Base-by-base conservation (phyloP, 805 yeast species). In the Kuraishia ogatae region DNA sequence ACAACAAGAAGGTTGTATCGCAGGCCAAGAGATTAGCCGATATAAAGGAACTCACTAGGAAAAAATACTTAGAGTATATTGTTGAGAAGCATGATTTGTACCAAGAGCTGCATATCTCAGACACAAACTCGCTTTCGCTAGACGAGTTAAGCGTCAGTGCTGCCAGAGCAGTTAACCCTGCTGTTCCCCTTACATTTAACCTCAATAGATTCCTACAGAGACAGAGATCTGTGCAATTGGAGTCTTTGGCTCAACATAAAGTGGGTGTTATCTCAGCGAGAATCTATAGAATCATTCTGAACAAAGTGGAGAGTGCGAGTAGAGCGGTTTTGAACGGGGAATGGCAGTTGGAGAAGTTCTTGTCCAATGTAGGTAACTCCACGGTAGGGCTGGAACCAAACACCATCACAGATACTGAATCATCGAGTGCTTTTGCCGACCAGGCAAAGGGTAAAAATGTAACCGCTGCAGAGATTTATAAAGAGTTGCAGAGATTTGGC, bases 201-300 rank as follows among this genome's bases (percentile, higher is more conserved):
- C 73, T 87, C 53, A 78, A 81, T 35, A 74, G 94, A 60, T 91
- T 80, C 61, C 75, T 87, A 53, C 85, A 89, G 63, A 70, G 79
- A 39, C 75, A 84, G 62, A 78, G 97, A 60, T 77, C 87, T 11
- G 67, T 72, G 50, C 87, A 87, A 60, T 74, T 94, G 17, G 80
- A 74, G 1, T 80, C 80, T 39, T 76, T 87, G 52, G 87, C 85
- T 15, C 74, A 77, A 29, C 84, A 86, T 50, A 77, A 89, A 54
- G 69, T 91, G 35, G 98, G 98, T 2, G 69, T 76, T 6, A 67
- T 87, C 1, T 76, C 96, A 0, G 76, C 94, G 0, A 68, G 74
- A 50, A 76, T 94, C 11, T 93, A 88, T 65, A 74, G 75, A 50
- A 67, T 75, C 11, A 82, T 84, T 2, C 76, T 94, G 56, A 60